phyloP scores from a whole-genome alignment of 1,139 yeast species.

The Candida tetrigidarum region DNA sequence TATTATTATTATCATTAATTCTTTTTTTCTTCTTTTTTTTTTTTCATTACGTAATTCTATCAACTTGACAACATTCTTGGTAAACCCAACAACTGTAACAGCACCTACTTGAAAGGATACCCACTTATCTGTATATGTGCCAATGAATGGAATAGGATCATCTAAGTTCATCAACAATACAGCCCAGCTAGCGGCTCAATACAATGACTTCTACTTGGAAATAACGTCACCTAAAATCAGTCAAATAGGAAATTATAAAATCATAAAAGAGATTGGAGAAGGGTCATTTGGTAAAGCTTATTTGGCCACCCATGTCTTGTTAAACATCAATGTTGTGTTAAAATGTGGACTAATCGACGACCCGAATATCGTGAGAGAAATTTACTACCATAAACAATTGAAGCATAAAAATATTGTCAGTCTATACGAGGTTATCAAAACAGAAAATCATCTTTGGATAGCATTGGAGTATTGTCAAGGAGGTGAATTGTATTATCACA shows the following conservation, averaged over 20 bases:
- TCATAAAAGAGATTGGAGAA: slow-evolving; percentile 77
- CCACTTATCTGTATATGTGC: not conserved
- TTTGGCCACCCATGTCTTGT: slow-evolving; percentile 74
- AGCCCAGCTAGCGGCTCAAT: slow-evolving; percentile 62
- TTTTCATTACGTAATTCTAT: slow-evolving; percentile 1
- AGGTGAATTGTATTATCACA: slow-evolving; percentile 78
- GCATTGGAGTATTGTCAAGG: slow-evolving; percentile 92
- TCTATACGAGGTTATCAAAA: slow-evolving; percentile 82
- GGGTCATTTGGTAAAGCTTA: slow-evolving; percentile 94
- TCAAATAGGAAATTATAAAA: slow-evolving; percentile 78
- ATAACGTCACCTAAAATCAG: slow-evolving; percentile 55
- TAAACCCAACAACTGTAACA: too few species aligned
- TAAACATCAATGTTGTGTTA: slow-evolving; percentile 78
- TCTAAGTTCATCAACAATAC: slow-evolving; percentile 25
- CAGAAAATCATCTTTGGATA: slow-evolving; percentile 83
- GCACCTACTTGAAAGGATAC: not conserved
- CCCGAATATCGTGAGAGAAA: slow-evolving; percentile 91
- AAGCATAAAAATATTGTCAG: slow-evolving; percentile 84
- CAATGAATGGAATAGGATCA: slow-evolving; percentile 10
- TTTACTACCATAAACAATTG: slow-evolving; percentile 85
- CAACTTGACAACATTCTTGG: not conserved
- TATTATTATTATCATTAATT: not conserved
- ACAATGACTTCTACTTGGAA: slow-evolving; percentile 61
- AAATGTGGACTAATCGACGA: slow-evolving; percentile 85
- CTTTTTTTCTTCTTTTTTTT: not conserved